Conservation (phyloP, 192 early-diverging fungal species). For the Chytriomyces sp. region DNA sequence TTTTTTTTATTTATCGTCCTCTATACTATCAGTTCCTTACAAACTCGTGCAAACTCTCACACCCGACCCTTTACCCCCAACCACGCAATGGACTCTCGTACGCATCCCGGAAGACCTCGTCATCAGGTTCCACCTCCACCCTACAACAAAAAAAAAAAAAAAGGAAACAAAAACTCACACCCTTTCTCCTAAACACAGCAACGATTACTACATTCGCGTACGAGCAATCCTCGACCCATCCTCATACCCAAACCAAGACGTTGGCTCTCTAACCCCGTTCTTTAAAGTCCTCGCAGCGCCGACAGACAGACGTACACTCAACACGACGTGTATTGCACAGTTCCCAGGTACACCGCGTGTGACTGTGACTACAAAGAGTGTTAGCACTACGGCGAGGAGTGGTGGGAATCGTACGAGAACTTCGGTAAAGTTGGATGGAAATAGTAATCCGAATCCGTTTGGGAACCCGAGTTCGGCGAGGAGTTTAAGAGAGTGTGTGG, state of each 20-base stretch:
- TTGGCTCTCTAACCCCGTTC: constrained; percentile 13
- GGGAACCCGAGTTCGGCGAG: not conserved
- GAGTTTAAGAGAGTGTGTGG: not conserved
- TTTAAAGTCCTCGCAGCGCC: constrained; percentile 9
- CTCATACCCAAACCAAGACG: constrained; percentile 14
- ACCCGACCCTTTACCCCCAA: not conserved
- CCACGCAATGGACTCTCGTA: not conserved
- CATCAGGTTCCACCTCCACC: not conserved
- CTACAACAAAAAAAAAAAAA: too few relatives aligned
- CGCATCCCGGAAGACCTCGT: not conserved
- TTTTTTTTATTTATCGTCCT: not conserved
- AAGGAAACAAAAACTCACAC: too few relatives aligned
- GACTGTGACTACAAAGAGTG: not conserved
- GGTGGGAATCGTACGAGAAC: not conserved
- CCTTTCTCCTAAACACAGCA: not conserved
- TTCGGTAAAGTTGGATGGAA: not conserved
- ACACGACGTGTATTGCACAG: not conserved
- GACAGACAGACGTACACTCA: not conserved
- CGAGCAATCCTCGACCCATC: constrained; percentile 13
- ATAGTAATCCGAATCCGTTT: not conserved
- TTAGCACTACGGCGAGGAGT: not conserved
- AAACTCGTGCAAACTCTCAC: constrained; percentile 25
- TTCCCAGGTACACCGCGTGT: not conserved
- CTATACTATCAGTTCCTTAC: not conserved
- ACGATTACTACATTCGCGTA: constrained; percentile 23